Percentiles rank a stretch among this genome's conserved stretches.
phyloP scores from a whole-genome alignment of 2,329 filamentous ascomycete genomes.

The Aureobasidium leucospermi region DNA sequence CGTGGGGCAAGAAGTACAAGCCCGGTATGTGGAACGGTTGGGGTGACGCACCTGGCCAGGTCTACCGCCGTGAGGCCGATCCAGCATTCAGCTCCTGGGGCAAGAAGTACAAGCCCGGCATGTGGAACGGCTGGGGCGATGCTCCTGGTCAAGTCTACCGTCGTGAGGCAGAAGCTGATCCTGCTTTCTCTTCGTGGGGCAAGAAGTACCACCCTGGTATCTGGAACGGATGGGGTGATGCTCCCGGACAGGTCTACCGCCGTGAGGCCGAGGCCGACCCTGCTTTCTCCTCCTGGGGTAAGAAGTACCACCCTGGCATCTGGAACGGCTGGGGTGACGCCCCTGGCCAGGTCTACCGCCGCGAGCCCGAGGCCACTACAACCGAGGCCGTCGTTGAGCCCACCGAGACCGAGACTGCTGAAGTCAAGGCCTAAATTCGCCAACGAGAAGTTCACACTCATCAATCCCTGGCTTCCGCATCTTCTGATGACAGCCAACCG shows the following conservation, averaged over 20 bases:
- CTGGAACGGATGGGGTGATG: no score
- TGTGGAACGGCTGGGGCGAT: conserved; percentile 11
- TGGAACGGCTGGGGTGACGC: conserved; percentile 1
- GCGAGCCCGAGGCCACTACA: background rate
- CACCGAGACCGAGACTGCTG: background rate
- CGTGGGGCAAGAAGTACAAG: conserved; percentile 15
- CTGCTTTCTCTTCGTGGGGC: conserved; percentile 9
- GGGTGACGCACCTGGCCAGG: conserved; percentile 1
- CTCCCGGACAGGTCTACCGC: no score
- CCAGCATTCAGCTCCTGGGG: background rate
- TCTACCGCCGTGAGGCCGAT: conserved; percentile 10
- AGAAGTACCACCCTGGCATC: background rate
- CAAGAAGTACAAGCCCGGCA: background rate
- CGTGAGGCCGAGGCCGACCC: conserved; percentile 15
- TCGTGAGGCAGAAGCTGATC: conserved; percentile 18
- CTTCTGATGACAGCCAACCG: background rate
- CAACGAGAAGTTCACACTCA: background rate
- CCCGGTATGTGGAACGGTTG: conserved; percentile 7
- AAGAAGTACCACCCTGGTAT: background rate
- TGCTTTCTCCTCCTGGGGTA: background rate
- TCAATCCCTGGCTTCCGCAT: background rate
- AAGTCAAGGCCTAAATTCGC: background rate
- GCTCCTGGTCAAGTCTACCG: conserved; percentile 17
- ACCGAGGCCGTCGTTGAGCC: background rate
- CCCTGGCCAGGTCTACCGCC: background rate